phyloP scores from a whole-genome alignment of 257 asterid genomes.

The Petrea volubilis region DNA sequence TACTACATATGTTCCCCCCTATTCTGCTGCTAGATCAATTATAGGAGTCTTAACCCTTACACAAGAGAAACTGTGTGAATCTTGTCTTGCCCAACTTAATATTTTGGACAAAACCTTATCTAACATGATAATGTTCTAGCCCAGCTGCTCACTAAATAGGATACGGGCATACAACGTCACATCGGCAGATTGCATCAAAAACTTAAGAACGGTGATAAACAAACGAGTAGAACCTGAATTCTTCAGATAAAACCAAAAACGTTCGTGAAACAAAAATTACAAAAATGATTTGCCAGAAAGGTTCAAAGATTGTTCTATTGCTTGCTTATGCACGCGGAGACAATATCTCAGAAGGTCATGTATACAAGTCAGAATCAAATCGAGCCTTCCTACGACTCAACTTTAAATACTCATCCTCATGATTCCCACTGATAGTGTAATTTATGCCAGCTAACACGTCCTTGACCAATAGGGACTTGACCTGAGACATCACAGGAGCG shows the following conservation, averaged over 20 bases:
- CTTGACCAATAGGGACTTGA: conserved; percentile 63
- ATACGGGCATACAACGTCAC: not conserved
- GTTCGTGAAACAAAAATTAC: conserved; percentile 9
- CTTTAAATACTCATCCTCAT: conserved; percentile 48
- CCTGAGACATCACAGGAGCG: conserved; percentile 48
- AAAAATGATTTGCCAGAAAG: not conserved
- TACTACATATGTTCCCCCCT: not conserved
- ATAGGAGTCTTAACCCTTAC: not conserved
- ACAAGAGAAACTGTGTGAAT: not conserved
- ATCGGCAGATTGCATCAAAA: not conserved
- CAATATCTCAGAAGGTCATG: conserved; percentile 43
- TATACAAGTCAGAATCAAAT: conserved; percentile 72
- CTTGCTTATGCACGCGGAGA: conserved; percentile 5
- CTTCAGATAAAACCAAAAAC: conserved; percentile 13
- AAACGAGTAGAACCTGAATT: not conserved
- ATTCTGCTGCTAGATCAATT: not conserved
- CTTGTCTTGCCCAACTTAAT: too few species aligned
- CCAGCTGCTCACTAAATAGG: not conserved
- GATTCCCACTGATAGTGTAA: conserved; percentile 34
- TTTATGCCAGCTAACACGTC: conserved; percentile 52
- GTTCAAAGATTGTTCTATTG: not conserved
- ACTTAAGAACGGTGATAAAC: not conserved
- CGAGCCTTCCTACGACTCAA: conserved; percentile 53
- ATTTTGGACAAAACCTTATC: not conserved
- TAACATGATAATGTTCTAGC: not conserved